Conservation (phyloP, 2,329 filamentous ascomycete species). For the Ciborinia camelliae region DNA sequence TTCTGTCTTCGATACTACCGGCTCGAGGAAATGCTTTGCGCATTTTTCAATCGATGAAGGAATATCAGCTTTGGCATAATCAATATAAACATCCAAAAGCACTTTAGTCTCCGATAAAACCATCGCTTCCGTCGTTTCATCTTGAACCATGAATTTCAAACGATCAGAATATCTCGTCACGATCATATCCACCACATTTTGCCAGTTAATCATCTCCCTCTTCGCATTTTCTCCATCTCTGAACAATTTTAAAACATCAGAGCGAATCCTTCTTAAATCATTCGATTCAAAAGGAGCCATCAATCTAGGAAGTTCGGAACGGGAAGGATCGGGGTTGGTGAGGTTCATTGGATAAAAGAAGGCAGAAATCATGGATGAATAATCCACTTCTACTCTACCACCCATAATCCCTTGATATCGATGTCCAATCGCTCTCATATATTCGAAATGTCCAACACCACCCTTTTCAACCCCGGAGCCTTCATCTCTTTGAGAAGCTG, state of each 20-base stretch:
- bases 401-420: conserved; percentile 46
- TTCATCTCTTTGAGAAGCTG: conserved; percentile 24
- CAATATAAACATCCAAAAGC: conserved; percentile 45
- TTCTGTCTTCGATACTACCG: conserved; percentile 38
- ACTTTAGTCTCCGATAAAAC: conserved; percentile 42
- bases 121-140: conserved; percentile 17
- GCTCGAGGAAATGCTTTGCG: conserved; percentile 44
- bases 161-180: conserved; percentile 58
- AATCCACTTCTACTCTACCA: conserved; percentile 33
- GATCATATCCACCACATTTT: conserved; percentile 63
- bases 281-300: conserved; percentile 9
- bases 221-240: conserved; percentile 26
- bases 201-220: conserved; percentile 49
- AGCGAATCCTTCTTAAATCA: conserved; percentile 39
- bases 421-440: conserved; percentile 41
- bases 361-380: conserved; percentile 35
- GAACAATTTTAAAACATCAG: conserved; percentile 46
- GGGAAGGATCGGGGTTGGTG: conserved; percentile 29
- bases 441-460: conserved; percentile 32
- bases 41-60: conserved; percentile 46
- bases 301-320: conserved; percentile 29
- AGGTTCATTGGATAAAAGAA: conserved; percentile 35
- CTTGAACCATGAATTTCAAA: conserved; percentile 39
- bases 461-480: background rate
- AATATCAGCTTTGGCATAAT: conserved; percentile 41